A percentile compares a stretch with the other conserved stretches of the same genome.
Evolutionary conservation across 768 basidiomycete genomes (phyloP).

Genomic region (Rhodotorula paludigena): DNA sequence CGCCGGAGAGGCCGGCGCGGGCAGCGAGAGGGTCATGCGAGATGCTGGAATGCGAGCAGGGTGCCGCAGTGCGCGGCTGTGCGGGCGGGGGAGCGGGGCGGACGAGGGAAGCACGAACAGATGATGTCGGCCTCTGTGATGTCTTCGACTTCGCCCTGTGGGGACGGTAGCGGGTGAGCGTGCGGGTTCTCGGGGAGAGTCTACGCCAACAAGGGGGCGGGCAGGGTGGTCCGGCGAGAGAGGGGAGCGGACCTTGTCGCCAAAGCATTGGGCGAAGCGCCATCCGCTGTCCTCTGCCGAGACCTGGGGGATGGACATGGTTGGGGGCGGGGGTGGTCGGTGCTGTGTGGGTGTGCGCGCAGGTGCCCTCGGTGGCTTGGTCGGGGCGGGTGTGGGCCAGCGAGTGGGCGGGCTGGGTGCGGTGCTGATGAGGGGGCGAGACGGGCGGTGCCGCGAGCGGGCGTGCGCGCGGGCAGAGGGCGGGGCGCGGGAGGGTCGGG

Average conservation of each 20-base stretch:
- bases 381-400: neutral
- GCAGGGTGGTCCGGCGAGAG: neutral
- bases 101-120: conserved; percentile 28
- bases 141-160: conserved; percentile 81
- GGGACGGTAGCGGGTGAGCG: neutral
- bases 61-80: neutral
- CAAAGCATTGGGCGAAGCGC: conserved; percentile 99
- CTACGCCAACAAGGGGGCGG: neutral
- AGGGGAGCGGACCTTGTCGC: conserved; percentile 69
- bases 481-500: neutral
- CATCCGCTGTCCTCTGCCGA: conserved; percentile 56
- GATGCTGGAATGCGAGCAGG: too few species aligned
- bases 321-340: neutral
- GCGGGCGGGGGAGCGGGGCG: neutral
- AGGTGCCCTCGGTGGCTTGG: neutral
- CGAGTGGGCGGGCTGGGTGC: neutral
- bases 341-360: neutral
- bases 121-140: conserved; percentile 99
- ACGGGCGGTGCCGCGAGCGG: neutral
- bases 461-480: neutral
- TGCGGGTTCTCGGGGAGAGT: neutral
- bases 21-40: too few species aligned
- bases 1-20: too few species aligned
- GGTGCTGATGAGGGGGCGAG: neutral
- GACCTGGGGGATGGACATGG: conserved; percentile 10